These are phyloP conservation scores for Trichoderma erinaceum DNA, from an alignment of 495 filamentous ascomycete species.

Conservation along the genomic window DNA sequence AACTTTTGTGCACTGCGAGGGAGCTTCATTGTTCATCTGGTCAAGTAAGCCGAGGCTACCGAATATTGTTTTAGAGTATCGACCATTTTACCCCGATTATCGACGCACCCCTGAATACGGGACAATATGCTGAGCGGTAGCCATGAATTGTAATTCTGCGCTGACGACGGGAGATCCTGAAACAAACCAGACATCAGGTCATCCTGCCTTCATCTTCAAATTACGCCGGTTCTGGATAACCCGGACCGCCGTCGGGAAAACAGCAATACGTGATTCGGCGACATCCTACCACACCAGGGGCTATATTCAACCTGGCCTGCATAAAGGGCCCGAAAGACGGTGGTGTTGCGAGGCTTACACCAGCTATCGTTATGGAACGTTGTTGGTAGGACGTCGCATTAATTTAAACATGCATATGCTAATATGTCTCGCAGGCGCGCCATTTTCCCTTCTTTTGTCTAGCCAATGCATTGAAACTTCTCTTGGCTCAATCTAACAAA, in stretches of 20 bases:
- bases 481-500: too few relatives aligned
- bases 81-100: too few relatives aligned
- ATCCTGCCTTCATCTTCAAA: background rate
- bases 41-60: too few relatives aligned
- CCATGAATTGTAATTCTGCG: background rate
- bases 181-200: background rate
- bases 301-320: constrained; percentile 1
- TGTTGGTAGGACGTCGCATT: constrained; percentile 1
- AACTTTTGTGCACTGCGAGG: too few relatives aligned
- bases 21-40: too few relatives aligned
- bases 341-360: background rate
- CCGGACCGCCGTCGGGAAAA: background rate
- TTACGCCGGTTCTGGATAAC: background rate
- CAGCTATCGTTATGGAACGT: background rate
- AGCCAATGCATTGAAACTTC: too few relatives aligned
- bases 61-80: too few relatives aligned
- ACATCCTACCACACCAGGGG: background rate
- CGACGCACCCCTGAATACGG: too few relatives aligned
- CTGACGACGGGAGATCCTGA: background rate
- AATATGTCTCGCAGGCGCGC: background rate
- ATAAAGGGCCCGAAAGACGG: background rate
- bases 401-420: background rate
- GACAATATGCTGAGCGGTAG: background rate
- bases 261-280: background rate
- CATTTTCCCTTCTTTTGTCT: background rate